Evolutionary conservation across 1,284 basidiomycete genomes (phyloP).

Genomic region (Trichosporon sp.): DNA sequence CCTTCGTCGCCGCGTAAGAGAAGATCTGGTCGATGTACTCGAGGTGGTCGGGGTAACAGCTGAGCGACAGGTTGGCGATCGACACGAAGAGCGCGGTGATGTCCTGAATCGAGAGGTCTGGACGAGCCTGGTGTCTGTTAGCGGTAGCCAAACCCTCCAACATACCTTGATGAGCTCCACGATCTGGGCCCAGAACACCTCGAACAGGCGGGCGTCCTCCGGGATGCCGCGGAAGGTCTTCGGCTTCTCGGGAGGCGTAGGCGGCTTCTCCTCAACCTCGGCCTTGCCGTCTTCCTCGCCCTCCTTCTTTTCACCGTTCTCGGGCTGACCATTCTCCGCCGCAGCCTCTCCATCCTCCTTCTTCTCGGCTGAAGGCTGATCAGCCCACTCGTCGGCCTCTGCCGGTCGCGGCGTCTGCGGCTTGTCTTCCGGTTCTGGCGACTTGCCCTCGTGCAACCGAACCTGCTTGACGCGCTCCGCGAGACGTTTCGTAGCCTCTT

Average conservation of each 20-base stretch:
- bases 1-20: conserved; percentile 76
- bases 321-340: conserved; percentile 18
- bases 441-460: conserved; percentile 34
- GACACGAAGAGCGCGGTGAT: conserved; percentile 91
- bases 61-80: conserved; percentile 82
- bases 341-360: conserved; percentile 17
- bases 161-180: conserved; percentile 87
- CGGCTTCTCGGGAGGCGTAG: conserved; percentile 46
- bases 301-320: conserved; percentile 14
- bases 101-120: conserved; percentile 90
- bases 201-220: conserved; percentile 84
- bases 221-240: conserved; percentile 79
- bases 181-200: conserved; percentile 98
- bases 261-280: conserved; percentile 23
- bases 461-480: conserved; percentile 71
- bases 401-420: conserved; percentile 32
- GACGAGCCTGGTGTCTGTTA: conserved; percentile 64
- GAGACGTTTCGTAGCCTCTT: conserved; percentile 76
- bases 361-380: conserved; percentile 15
- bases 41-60: conserved; percentile 88
- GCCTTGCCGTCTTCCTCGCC: conserved; percentile 15
- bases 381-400: conserved; percentile 40
- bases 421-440: conserved; percentile 28
- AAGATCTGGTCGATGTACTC: conserved; percentile 94
- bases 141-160: conserved; percentile 9